phyloP scores from a whole-genome alignment of 768 basidiomycete species.

The Tremella mesenterica region DNA sequence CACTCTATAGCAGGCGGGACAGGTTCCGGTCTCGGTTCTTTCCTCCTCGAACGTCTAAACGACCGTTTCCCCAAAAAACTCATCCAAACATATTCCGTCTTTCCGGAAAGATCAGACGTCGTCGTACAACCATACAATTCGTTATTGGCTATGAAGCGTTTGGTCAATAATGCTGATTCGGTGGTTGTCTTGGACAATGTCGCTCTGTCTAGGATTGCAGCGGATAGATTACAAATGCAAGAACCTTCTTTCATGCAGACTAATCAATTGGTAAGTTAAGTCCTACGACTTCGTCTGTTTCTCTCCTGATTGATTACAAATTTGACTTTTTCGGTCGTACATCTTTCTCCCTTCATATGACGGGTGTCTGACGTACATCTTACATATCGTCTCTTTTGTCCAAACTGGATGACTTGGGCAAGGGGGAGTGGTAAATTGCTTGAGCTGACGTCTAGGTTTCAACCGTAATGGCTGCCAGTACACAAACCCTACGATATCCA shows the following conservation, averaged over 20 bases:
- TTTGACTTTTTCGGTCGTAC: too few relatives aligned
- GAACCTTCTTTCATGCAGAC: conserved; percentile 48
- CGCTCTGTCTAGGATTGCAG: conserved; percentile 82
- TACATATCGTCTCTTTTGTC: too few relatives aligned
- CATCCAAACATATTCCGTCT: conserved; percentile 98
- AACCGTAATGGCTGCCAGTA: conserved; percentile 95
- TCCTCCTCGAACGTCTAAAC: conserved; percentile 86
- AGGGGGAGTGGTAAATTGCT: too few relatives aligned
- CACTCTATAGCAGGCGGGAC: conserved; percentile 99
- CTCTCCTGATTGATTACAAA: too few relatives aligned
- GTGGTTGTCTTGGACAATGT: conserved; percentile 97
- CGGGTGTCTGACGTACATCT: too few relatives aligned
- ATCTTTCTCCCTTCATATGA: too few relatives aligned
- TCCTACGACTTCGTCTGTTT: background rate
- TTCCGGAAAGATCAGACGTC: conserved; percentile 84
- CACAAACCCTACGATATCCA: conserved; percentile 91
- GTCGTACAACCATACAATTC: conserved; percentile 99
- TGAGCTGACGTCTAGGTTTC: conserved; percentile 56
- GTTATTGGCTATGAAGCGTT: conserved; percentile 78
- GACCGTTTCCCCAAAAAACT: conserved; percentile 99
- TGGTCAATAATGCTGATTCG: conserved; percentile 92
- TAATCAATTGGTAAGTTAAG: conserved; percentile 40
- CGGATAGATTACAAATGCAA: conserved; percentile 79
- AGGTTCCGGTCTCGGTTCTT: conserved; percentile 96
- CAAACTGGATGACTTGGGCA: too few relatives aligned